Evolutionary conservation across 2,329 filamentous ascomycete genomes (phyloP), one percentile per base, ranked within the genome.

Genomic region (Alternaria angustiovoidea): DNA sequence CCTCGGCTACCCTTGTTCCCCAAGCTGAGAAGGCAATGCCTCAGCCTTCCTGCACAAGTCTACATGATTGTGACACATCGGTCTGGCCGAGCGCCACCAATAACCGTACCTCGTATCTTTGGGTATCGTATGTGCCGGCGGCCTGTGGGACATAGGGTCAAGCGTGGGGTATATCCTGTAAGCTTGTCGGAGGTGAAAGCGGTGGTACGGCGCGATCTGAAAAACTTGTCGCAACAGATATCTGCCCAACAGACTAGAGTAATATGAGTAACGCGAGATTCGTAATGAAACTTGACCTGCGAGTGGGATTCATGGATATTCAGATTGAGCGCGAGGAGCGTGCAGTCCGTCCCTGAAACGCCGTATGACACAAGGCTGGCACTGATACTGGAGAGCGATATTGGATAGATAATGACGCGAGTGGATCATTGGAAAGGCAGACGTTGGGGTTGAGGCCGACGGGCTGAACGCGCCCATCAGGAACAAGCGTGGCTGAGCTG

Each of bases 61-160:
- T 38, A 14, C 34, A 38, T 38, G 34, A 38, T 38, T 28, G 56
- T 47, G 42, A 32, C 34, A 52, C 16, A 52, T n/a, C 34, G 41
- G 59, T 47, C 32, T 51, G 38, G 22, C 41, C 47, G 36, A 12
- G 43, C 54, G 59, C 59, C 54, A 61, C 59, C 59, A 58, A 61
- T 54, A 51, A 54, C 16, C 1, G 1, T 41, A 46, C 14, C 34
- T 41, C 26, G 24, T 42, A 36, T 54, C 14, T 28, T 26, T 41
- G 55, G 36, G 26, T 54, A 43, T 34, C 24, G 24, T 41, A 6
- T 12, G 28, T 24, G 20, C 26, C 20, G 49, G 34, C 30, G 39
- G 30, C 34, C 30, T 48, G 30, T 39, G 34, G 20, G 12, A 28
- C 20, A 30, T 38, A 22, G 8, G 42, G 32, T n/a, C 14, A 12